phyloP scores from a whole-genome alignment of 345 rosid species.

The Noccaea bulbosa region DNA sequence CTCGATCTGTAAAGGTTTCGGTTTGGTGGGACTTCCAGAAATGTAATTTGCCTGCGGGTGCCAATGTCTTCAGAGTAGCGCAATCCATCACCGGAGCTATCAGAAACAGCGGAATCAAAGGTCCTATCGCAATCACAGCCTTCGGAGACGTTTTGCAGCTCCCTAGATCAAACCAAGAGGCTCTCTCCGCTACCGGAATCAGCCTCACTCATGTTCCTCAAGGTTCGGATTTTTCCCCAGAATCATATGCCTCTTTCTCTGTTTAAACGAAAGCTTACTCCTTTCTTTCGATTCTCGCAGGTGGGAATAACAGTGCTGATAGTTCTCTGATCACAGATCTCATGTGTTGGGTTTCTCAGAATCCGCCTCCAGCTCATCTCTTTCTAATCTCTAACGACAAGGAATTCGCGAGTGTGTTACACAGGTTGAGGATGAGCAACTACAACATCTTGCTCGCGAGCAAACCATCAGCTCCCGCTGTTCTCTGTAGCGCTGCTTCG shows the following conservation, averaged over 20 bases:
- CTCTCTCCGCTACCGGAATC: constrained; percentile 82
- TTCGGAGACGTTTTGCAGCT: constrained; percentile 81
- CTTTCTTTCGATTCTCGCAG: constrained; percentile 44
- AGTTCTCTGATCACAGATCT: constrained; percentile 75
- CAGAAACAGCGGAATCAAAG: constrained; percentile 79
- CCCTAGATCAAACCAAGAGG: constrained; percentile 69
- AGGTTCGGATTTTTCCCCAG: constrained; percentile 46
- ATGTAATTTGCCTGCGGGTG: constrained; percentile 63
- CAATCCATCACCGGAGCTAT: constrained; percentile 63
- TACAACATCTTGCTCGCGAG: constrained; percentile 89
- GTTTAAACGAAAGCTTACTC: not conserved
- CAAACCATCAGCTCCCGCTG: constrained; percentile 53
- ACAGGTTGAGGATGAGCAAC: constrained; percentile 87
- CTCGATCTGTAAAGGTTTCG: constrained; percentile 66
- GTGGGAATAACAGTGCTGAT: constrained; percentile 88
- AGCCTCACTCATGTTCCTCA: constrained; percentile 71
- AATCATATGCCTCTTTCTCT: not conserved
- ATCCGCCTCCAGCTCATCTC: constrained; percentile 97
- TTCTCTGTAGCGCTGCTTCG: constrained; percentile 91
- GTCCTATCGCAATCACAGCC: constrained; percentile 81
- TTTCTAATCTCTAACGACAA: constrained; percentile 77
- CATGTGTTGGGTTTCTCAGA: constrained; percentile 84
- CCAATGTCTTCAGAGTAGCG: constrained; percentile 63
- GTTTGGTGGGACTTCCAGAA: constrained; percentile 99
- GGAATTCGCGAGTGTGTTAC: constrained; percentile 71